Conservation (phyloP, 2,329 filamentous ascomycete species). For the Aspergillus awamori region DNA sequence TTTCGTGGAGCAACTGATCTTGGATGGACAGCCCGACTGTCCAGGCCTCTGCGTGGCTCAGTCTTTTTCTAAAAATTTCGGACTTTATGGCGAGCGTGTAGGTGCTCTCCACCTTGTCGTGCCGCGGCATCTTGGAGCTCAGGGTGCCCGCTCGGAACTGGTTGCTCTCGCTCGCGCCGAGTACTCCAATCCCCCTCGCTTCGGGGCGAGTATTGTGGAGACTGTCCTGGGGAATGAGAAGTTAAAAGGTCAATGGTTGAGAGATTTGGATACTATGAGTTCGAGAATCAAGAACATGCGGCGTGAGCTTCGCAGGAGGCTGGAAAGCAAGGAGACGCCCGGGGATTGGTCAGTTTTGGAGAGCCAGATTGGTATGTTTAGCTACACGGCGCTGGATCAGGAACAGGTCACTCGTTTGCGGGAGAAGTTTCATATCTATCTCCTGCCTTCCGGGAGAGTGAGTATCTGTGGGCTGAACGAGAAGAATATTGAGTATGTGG, state of each 20-base stretch:
- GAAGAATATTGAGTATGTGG: conserved; percentile 26
- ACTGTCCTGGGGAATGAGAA: conserved; percentile 27
- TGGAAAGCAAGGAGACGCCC: conserved; percentile 27
- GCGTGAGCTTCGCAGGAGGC: conserved; percentile 23
- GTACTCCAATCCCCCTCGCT: conserved; percentile 32
- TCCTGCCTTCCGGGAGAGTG: conserved; percentile 38
- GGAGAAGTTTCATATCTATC: conserved; percentile 40
- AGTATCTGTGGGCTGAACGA: conserved; percentile 37
- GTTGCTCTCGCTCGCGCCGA: conserved; percentile 30
- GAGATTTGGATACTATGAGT: conserved; percentile 44
- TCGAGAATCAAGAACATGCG: conserved; percentile 29
- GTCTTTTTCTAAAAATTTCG: conserved; percentile 62
- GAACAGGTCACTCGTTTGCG: conserved; percentile 36
- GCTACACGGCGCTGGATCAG: conserved; percentile 39
- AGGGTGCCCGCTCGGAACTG: conserved; percentile 13
- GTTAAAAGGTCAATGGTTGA: conserved; percentile 33
- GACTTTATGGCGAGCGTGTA: conserved; percentile 86
- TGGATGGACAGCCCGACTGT: neutral
- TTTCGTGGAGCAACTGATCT: conserved; percentile 60
- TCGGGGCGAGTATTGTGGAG: conserved; percentile 35
- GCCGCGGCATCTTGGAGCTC: neutral
- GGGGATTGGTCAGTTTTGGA: conserved; percentile 38
- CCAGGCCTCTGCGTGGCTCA: conserved; percentile 43
- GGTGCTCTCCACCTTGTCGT: conserved; percentile 72
- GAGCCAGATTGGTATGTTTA: conserved; percentile 48